Percentiles rank a stretch among this genome's conserved stretches.
phyloP scores from a whole-genome alignment of 192 early-diverging fungal species.

The Coemansia asiatica region DNA sequence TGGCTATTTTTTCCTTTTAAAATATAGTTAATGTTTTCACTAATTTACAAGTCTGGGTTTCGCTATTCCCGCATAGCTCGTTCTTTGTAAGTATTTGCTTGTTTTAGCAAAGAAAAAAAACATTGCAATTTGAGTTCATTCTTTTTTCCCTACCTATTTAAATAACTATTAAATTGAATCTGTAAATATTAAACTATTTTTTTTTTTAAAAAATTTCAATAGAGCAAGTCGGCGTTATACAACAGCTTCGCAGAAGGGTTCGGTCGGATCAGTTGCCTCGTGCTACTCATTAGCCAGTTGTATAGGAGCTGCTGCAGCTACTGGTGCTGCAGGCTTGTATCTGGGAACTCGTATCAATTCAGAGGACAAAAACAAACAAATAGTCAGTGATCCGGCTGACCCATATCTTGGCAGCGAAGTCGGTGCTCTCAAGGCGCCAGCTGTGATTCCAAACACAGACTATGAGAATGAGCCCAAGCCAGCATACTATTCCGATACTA shows the following conservation, averaged over 20 bases:
- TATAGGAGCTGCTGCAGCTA: neutral
- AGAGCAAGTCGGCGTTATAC: conserved; percentile 10
- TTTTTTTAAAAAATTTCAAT: neutral
- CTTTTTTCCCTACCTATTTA: no score
- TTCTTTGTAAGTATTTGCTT: conserved; percentile 3
- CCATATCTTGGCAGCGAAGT: conserved; percentile 29
- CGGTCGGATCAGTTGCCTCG: neutral
- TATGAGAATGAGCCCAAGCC: conserved; percentile 34
- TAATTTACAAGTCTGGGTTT: neutral
- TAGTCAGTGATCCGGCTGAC: neutral
- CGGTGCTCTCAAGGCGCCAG: conserved; percentile 14
- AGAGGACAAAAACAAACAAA: neutral
- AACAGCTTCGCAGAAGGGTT: neutral
- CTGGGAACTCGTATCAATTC: neutral
- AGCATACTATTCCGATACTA: conserved; percentile 26
- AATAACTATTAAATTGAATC: no score
- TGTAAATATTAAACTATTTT: no score
- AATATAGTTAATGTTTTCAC: conserved; percentile 8
- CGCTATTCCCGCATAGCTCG: conserved; percentile 1
- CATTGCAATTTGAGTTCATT: neutral
- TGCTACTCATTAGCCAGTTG: conserved; percentile 9
- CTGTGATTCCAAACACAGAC: conserved; percentile 34
- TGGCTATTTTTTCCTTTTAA: conserved; percentile 4
- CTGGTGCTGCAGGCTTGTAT: conserved; percentile 9
- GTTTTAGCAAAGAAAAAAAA: no score